Percentiles rank a stretch among this genome's conserved stretches.
Evolutionary conservation across 371 early-diverging fungal species (phyloP).

Genomic region (Coemansia sp.): DNA sequence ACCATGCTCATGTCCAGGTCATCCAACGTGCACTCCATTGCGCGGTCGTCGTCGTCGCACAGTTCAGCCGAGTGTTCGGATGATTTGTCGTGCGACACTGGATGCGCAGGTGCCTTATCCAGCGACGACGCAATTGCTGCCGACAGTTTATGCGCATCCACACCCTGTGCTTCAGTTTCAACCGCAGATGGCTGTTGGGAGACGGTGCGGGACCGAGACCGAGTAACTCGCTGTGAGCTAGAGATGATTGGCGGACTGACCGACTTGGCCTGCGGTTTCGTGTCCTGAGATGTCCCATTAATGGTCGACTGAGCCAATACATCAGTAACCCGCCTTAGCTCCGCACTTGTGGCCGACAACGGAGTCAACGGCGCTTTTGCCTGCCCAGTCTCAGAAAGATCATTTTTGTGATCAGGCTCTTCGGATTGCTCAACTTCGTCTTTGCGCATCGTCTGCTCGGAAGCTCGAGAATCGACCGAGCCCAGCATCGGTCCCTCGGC

Average conservation of each 20-base stretch:
- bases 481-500: conserved; percentile 48
- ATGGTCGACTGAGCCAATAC: conserved; percentile 13
- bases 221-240: background rate
- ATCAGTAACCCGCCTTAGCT: conserved; percentile 5
- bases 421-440: background rate
- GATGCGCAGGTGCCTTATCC: background rate
- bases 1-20: conserved; percentile 38
- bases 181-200: background rate
- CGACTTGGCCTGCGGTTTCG: background rate
- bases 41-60: background rate
- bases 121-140: conserved; percentile 17
- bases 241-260: background rate
- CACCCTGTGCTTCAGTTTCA: background rate
- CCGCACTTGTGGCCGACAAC: conserved; percentile 8
- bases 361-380: background rate
- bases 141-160: conserved; percentile 20
- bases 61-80: background rate
- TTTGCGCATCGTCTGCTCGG: too few relatives aligned
- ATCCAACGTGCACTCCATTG: conserved; percentile 14
- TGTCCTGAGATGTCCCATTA: background rate
- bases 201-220: background rate
- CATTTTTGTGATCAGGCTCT: background rate
- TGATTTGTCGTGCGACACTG: background rate
- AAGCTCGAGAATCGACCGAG: conserved; percentile 6
- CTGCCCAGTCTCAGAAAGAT: background rate